Evolutionary conservation across 2,329 filamentous ascomycete genomes (phyloP).

Genomic region (Dactylonectria estremocensis): DNA sequence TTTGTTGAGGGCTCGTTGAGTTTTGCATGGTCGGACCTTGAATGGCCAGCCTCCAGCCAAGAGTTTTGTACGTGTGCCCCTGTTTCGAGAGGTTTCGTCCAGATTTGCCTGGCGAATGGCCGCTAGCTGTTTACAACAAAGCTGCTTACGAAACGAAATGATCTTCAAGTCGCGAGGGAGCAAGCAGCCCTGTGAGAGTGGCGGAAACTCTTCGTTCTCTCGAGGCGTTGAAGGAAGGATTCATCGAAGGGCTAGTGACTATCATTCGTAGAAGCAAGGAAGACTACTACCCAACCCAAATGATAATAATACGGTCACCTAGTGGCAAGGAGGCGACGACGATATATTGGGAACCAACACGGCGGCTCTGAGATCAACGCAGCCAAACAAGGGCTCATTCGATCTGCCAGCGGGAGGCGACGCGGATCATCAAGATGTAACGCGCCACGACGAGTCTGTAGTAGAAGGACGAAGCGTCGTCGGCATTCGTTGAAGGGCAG

Average conservation of each 20-base stretch:
- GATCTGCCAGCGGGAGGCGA: constrained; percentile 28
- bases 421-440: constrained; percentile 30
- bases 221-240: background rate
- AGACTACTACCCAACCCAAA: background rate
- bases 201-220: background rate
- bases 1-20: background rate
- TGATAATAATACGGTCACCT: background rate
- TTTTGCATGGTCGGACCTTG: background rate
- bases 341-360: background rate
- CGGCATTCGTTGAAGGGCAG: no score
- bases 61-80: constrained; percentile 30
- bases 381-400: constrained; percentile 11
- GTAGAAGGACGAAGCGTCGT: background rate
- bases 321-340: background rate
- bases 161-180: background rate
- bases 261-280: background rate
- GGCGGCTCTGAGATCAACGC: constrained; percentile 2
- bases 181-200: background rate
- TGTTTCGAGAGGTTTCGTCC: constrained; percentile 39
- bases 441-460: constrained; percentile 9
- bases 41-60: constrained; percentile 14
- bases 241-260: background rate
- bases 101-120: background rate
- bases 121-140: constrained; percentile 1
- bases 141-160: no score